Base-by-base conservation (phyloP, 78 protist genomes). In the Guillardia theta region DNA sequence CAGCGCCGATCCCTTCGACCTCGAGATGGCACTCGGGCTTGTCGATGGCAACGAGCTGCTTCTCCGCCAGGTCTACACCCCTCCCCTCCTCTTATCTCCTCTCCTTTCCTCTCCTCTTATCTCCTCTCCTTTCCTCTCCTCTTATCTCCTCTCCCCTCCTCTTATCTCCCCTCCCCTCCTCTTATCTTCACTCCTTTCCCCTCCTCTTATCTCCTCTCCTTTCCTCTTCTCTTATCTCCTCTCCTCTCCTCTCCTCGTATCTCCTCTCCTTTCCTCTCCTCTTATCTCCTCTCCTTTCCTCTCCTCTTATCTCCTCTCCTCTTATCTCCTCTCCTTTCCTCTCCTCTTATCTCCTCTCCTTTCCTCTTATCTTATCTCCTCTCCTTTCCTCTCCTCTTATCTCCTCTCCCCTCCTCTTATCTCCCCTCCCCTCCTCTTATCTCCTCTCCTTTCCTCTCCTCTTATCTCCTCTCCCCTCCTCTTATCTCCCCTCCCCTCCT, bases 1-100 rank as follows among this genome's bases (percentile, higher is more conserved):
- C n/a, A 1, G 10, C 10, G 45, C 33, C 36, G 83, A 70, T 43
- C 83, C 83, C 45, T 70, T 70, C 83, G 83, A 70, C 41, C 22
- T 70, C 41, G 83, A 70, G 41, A 70, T 70, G 83, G 83, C 83
- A 43, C 83, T 70, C 36, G 83, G 83, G n/a, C 83, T 70, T 15
- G 83, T 70, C 41, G 83, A 70, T 43, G 83, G 83, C 41, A 70
- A 70, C 83, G 83, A 70, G 83, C 45, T 22, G 83, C 83, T 70
- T 15, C 83, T 70, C 41, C 83, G 83, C 12, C 78, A 64, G 78
- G 78, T 50, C 58, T n/a, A n/a, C n/a, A n/a, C 58, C 58, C 10
- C 58, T 50, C 58, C 58, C 10, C 58, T 50, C 58, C 15, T 15
- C 15, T 15, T 15, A 10, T 50, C 58, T 50, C 58, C 15, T 10